These are phyloP conservation scores for Fagopyrum esculentum DNA, from an alignment of 148 eudicot genomes.

Conservation along the genomic window DNA sequence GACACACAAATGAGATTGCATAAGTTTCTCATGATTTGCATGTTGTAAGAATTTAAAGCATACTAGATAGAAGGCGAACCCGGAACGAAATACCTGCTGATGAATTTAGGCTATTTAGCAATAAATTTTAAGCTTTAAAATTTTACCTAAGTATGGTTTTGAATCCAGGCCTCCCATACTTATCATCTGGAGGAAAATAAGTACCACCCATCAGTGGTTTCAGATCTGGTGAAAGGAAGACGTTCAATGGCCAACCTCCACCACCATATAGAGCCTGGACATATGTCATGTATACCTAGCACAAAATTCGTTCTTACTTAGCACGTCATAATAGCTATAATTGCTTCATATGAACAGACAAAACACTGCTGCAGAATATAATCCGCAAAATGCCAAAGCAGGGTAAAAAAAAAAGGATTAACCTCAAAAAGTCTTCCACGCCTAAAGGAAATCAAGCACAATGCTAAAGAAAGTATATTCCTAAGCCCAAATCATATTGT, in stretches of 20 bases:
- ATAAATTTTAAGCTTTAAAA: neutral
- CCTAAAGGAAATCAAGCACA: neutral
- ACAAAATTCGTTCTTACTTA: neutral
- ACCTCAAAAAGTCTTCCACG: neutral
- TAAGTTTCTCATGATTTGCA: neutral
- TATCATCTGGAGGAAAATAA: conserved; percentile 93
- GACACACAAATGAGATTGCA: conserved; percentile 18
- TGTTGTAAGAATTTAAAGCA: neutral
- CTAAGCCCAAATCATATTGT: neutral
- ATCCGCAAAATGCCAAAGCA: neutral
- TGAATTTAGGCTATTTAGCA: no score
- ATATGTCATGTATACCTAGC: conserved; percentile 94
- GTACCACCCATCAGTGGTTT: conserved; percentile 99
- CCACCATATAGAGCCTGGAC: conserved; percentile 94
- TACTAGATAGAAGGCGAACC: neutral
- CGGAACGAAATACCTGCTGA: neutral
- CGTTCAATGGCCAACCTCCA: conserved; percentile 97
- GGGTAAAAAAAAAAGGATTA: neutral
- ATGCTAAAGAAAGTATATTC: neutral
- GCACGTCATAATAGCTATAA: neutral
- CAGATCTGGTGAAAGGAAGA: conserved; percentile 85
- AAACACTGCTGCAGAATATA: neutral
- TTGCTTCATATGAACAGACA: neutral
- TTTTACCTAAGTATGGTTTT: conserved; percentile 80
- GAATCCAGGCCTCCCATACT: conserved; percentile 87